These are phyloP conservation scores for Galerina sulciceps DNA, from an alignment of 768 basidiomycete genomes.

Conservation along the genomic window DNA sequence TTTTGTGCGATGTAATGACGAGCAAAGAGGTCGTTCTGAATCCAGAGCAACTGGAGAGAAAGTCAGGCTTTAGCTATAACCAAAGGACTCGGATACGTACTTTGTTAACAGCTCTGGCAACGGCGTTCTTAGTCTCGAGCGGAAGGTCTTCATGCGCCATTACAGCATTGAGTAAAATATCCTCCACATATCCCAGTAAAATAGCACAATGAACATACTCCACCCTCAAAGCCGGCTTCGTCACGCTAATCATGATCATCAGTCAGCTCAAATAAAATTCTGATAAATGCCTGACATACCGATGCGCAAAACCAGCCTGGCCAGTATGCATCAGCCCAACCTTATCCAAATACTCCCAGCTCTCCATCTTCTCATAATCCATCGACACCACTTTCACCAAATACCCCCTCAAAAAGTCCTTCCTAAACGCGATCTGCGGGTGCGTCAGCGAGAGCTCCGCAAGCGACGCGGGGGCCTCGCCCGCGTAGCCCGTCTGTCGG, in stretches of 20 bases:
- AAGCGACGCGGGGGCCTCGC: conserved; percentile 38
- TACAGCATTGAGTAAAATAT: conserved; percentile 45
- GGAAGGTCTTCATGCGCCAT: conserved; percentile 41
- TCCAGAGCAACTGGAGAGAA: conserved; percentile 45
- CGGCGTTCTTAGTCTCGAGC: conserved; percentile 41
- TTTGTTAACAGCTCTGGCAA: conserved; percentile 48
- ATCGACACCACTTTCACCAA: conserved; percentile 43
- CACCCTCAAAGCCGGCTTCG: conserved; percentile 37
- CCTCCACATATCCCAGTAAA: conserved; percentile 50
- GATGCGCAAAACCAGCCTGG: conserved; percentile 44
- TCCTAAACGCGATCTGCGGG: conserved; percentile 52
- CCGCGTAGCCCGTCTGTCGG: conserved; percentile 44
- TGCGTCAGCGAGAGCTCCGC: conserved; percentile 44
- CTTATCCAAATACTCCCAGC: conserved; percentile 51
- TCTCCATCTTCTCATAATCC: conserved; percentile 44
- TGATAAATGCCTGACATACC: conserved; percentile 28
- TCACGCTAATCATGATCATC: conserved; percentile 20
- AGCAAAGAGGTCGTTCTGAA: conserved; percentile 52
- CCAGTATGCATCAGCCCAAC: conserved; percentile 58
- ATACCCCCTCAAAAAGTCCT: conserved; percentile 40
- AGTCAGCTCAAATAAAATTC: not conserved
- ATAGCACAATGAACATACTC: conserved; percentile 44
- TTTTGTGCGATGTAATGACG: conserved; percentile 44
- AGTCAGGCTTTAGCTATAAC: not conserved
- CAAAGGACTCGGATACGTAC: conserved; percentile 23